Percentiles rank a stretch among this genome's conserved stretches.
These are phyloP conservation scores for Stephanodiscus minutulus DNA, from an alignment of 108 stramenopile genomes.

Conservation along the genomic window DNA sequence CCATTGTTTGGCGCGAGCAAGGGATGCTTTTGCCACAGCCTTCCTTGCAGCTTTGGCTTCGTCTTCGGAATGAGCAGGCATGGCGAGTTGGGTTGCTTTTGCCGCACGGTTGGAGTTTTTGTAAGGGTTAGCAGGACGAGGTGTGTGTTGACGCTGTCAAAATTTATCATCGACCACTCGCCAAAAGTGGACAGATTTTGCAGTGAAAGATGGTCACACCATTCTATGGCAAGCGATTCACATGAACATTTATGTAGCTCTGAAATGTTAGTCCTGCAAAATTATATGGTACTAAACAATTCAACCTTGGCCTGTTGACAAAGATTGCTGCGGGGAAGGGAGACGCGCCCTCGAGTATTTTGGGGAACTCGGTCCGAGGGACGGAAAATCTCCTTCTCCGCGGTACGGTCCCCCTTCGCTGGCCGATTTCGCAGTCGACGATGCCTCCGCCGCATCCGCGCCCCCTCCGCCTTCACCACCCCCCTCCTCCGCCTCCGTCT, in stretches of 20 bases:
- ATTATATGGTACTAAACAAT: too few species aligned
- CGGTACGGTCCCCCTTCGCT: not conserved
- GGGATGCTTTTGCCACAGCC: not conserved
- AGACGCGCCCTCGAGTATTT: conserved; percentile 29
- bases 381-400: not conserved
- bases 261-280: too few species aligned
- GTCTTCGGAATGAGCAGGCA: not conserved
- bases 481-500: not conserved
- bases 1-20: conserved; percentile 4
- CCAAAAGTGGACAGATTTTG: not conserved
- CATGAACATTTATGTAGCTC: too few species aligned
- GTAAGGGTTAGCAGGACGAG: not conserved
- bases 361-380: conserved; percentile 20
- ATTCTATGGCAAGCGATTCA: not conserved
- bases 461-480: not conserved
- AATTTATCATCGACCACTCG: not conserved
- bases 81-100: not conserved
- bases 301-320: too few species aligned
- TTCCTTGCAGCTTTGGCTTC: not conserved
- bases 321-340: conserved; percentile 56
- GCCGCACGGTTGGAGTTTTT: not conserved
- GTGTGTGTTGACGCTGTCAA: not conserved
- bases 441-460: conserved; percentile 33
- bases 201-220: not conserved
- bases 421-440: not conserved